These are phyloP conservation scores for Yarrowia porcina DNA, from an alignment of 805 yeast species.

Conservation along the genomic window DNA sequence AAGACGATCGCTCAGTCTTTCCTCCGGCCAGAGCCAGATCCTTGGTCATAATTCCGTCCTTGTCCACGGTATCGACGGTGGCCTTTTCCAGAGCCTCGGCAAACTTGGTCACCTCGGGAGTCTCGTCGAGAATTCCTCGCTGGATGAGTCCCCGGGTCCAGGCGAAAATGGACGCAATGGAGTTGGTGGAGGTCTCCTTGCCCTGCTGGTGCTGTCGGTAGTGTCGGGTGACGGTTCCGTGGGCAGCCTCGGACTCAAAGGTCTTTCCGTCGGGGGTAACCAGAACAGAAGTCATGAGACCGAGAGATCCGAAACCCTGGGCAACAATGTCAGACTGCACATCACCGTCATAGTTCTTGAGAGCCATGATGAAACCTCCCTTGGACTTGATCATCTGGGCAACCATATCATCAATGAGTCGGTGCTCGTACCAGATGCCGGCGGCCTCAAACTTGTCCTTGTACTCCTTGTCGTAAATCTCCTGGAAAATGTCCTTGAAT, in stretches of 20 bases:
- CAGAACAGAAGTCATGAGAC: slow-evolving; percentile 95
- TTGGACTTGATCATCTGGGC: slow-evolving; percentile 96
- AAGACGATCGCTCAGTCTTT: slow-evolving; percentile 72
- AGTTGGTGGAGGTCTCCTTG: slow-evolving; percentile 94
- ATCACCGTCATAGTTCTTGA: slow-evolving; percentile 98
- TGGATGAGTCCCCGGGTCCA: slow-evolving; percentile 94
- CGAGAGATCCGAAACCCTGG: slow-evolving; percentile 95
- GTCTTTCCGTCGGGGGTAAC: slow-evolving; percentile 96
- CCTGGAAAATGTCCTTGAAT: slow-evolving; percentile 90
- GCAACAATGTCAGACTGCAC: slow-evolving; percentile 96
- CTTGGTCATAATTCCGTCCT: slow-evolving; percentile 90
- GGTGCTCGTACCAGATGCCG: slow-evolving; percentile 96
- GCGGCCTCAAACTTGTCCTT: slow-evolving; percentile 64
- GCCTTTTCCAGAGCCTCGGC: slow-evolving; percentile 79
- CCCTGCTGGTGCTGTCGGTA: slow-evolving; percentile 95
- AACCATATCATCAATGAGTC: slow-evolving; percentile 97
- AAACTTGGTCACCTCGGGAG: slow-evolving; percentile 80
- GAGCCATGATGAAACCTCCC: slow-evolving; percentile 93
- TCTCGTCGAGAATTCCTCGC: slow-evolving; percentile 83
- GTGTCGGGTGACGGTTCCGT: slow-evolving; percentile 97
- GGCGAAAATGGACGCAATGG: slow-evolving; percentile 95
- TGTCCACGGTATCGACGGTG: slow-evolving; percentile 77
- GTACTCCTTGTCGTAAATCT: slow-evolving; percentile 67
- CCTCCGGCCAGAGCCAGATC: slow-evolving; percentile 91
- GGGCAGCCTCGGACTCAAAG: slow-evolving; percentile 97